These are phyloP conservation scores for Cryoendolithus antarcticus DNA, from an alignment of 2,329 filamentous ascomycete species.

Conservation along the genomic window DNA sequence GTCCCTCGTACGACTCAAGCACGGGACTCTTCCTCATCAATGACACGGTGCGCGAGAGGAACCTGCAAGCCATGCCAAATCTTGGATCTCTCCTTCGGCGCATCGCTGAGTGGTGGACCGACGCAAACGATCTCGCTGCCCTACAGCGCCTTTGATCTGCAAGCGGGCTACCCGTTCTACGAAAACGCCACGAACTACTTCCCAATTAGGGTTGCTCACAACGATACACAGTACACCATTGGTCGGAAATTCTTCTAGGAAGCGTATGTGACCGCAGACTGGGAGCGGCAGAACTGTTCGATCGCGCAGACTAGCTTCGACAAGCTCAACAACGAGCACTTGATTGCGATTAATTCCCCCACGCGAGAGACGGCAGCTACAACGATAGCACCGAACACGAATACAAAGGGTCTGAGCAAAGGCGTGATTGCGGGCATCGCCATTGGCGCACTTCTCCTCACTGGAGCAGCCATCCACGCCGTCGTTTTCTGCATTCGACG, in stretches of 20 bases:
- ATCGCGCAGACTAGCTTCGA: conserved; percentile 7
- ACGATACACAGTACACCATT: conserved; percentile 25
- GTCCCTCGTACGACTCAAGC: conserved; percentile 24
- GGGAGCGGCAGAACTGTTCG: conserved; percentile 19
- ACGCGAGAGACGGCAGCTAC: too few species aligned
- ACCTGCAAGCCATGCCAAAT: conserved; percentile 20
- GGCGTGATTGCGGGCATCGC: conserved; percentile 4
- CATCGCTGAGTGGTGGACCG: conserved; percentile 18
- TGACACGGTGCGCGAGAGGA: conserved; percentile 20
- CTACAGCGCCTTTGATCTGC: conserved; percentile 27
- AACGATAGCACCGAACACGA: background rate
- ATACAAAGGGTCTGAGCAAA: background rate
- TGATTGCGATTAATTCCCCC: background rate
- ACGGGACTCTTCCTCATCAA: conserved; percentile 27
- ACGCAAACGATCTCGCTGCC: conserved; percentile 27
- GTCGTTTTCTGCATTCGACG: conserved; percentile 13
- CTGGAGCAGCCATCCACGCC: conserved; percentile 6
- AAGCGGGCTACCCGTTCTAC: conserved; percentile 14
- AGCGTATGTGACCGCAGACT: conserved; percentile 26
- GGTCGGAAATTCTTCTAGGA: conserved; percentile 28
- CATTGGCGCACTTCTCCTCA: conserved; percentile 7
- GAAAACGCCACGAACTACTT: conserved; percentile 42
- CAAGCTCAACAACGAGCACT: background rate
- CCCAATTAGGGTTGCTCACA: conserved; percentile 23
- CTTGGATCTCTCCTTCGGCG: conserved; percentile 27